phyloP scores from a whole-genome alignment of 1,284 basidiomycete species.

The Phlebopus sp. region DNA sequence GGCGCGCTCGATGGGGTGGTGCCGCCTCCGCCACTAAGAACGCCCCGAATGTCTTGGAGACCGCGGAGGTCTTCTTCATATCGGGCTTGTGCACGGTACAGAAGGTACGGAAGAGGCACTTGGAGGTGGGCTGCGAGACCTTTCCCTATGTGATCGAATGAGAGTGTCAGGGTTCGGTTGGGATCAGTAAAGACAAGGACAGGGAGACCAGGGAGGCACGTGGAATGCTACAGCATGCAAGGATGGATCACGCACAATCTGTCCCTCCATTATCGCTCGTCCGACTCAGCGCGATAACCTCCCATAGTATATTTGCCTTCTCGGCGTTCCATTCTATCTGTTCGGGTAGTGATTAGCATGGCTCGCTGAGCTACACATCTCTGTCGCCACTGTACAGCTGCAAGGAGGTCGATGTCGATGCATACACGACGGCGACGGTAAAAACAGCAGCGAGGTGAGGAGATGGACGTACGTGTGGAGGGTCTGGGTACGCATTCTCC shows the following conservation, averaged over 20 bases:
- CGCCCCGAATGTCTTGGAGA: constrained; percentile 63
- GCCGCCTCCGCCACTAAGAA: constrained; percentile 30
- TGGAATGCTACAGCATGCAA: too few relatives aligned
- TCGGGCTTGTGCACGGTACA: constrained; percentile 74
- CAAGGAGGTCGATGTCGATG: too few relatives aligned
- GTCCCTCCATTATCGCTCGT: constrained; percentile 59
- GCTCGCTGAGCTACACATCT: constrained; percentile 1
- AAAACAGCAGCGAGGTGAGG: not conserved
- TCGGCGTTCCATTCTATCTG: constrained; percentile 80
- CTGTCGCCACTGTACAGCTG: too few relatives aligned
- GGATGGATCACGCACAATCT: constrained; percentile 56
- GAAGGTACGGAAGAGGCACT: constrained; percentile 76
- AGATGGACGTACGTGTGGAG: constrained; percentile 55
- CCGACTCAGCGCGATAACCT: constrained; percentile 73
- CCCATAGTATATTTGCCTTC: constrained; percentile 80
- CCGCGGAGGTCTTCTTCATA: constrained; percentile 80
- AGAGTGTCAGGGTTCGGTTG: too few relatives aligned
- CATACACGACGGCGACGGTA: too few relatives aligned
- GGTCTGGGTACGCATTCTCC: constrained; percentile 58
- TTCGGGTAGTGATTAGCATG: constrained; percentile 15
- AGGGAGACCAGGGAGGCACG: not conserved
- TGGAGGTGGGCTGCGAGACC: constrained; percentile 72
- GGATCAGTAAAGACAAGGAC: not conserved
- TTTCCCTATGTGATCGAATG: constrained; percentile 55
- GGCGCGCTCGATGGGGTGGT: constrained; percentile 12